Percentiles rank a stretch among this genome's conserved stretches.
Conservation (phyloP, 2,329 filamentous ascomycete genomes). For the Scleromitrula shiraiana region DNA sequence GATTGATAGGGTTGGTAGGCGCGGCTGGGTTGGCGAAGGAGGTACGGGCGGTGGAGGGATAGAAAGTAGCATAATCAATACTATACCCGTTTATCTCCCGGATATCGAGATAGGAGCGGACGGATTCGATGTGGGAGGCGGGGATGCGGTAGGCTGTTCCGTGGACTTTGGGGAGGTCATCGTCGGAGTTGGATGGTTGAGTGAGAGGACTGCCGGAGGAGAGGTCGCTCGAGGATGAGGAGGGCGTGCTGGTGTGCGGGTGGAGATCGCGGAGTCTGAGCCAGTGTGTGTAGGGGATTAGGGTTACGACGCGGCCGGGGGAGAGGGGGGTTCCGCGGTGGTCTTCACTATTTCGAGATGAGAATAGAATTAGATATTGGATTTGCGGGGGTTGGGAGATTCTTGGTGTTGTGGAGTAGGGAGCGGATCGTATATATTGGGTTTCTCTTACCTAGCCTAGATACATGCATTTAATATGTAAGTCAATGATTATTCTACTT, state of each 20-base stretch:
- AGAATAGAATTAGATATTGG: conserved; percentile 7
- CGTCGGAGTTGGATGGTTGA: background rate
- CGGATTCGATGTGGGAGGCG: conserved; percentile 63
- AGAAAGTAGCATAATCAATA: conserved; percentile 83
- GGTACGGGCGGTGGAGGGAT: conserved; percentile 40
- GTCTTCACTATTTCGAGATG: conserved; percentile 59
- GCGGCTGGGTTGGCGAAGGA: conserved; percentile 10
- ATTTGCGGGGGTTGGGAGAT: background rate
- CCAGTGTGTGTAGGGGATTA: conserved; percentile 83
- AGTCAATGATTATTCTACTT: background rate
- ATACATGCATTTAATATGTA: background rate
- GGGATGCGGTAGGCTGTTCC: conserved; percentile 86
- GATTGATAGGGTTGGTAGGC: too few relatives aligned
- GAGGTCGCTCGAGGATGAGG: too few relatives aligned
- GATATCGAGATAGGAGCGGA: conserved; percentile 86
- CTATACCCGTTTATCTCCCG: conserved; percentile 96
- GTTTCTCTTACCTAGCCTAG: conserved; percentile 29
- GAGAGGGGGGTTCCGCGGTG: conserved; percentile 84
- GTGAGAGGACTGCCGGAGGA: too few relatives aligned
- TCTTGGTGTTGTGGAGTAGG: too few relatives aligned
- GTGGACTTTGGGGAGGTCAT: conserved; percentile 65
- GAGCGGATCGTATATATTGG: background rate
- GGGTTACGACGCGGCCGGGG: conserved; percentile 85
- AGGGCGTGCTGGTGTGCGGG: conserved; percentile 37
- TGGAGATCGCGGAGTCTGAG: conserved; percentile 60